Percentiles rank a stretch among this genome's conserved stretches.
Evolutionary conservation across 345 rosid species (phyloP).

Genomic region (Fremontodendron californicum): DNA sequence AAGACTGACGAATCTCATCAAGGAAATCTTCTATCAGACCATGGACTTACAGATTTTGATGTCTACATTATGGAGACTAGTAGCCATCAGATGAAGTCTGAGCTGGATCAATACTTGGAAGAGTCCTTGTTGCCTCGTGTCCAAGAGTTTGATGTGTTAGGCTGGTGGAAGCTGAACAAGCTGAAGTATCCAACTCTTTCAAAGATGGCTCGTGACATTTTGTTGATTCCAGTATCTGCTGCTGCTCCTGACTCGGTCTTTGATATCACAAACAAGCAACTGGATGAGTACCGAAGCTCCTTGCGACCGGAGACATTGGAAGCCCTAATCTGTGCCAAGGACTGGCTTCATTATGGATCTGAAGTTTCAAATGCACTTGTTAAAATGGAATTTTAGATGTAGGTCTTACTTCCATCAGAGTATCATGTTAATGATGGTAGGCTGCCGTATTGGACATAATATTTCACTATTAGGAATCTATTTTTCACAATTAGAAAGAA

Average conservation of each 20-base stretch:
- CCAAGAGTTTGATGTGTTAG: constrained; percentile 77
- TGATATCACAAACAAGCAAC: constrained; percentile 46
- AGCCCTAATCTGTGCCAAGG: constrained; percentile 84
- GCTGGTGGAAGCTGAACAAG: constrained; percentile 94
- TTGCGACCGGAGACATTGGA: constrained; percentile 82
- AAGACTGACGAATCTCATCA: constrained; percentile 38
- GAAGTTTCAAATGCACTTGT: constrained; percentile 40
- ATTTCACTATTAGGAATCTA: constrained; percentile 7
- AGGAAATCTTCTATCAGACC: constrained; percentile 37
- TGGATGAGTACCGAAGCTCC: constrained; percentile 67
- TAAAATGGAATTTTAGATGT: constrained; percentile 55
- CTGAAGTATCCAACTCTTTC: constrained; percentile 78
- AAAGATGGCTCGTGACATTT: constrained; percentile 88
- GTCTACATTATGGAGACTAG: constrained; percentile 75
- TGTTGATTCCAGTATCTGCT: constrained; percentile 61
- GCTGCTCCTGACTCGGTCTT: constrained; percentile 53
- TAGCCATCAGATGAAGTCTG: constrained; percentile 64
- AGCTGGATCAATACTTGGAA: constrained; percentile 84
- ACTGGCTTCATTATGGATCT: constrained; percentile 60
- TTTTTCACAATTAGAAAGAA: constrained; percentile 15
- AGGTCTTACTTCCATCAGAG: background rate
- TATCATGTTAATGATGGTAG: constrained; percentile 19
- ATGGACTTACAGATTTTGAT: constrained; percentile 78
- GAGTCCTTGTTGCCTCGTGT: constrained; percentile 74
- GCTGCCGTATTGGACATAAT: constrained; percentile 8